phyloP scores from a whole-genome alignment of 257 asterid species.

The Linderniella brevidens region DNA sequence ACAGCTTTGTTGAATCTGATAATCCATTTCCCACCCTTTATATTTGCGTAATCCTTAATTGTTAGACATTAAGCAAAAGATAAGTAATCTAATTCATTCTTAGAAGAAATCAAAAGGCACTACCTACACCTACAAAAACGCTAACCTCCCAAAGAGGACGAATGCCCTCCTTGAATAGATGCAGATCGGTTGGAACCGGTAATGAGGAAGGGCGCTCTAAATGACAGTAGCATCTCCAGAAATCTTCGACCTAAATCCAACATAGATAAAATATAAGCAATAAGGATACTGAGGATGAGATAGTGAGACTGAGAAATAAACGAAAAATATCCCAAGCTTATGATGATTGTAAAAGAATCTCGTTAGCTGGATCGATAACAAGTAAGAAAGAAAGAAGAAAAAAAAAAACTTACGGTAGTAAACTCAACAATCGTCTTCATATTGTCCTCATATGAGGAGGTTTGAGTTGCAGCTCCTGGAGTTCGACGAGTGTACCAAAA shows the following conservation, averaged over 20 bases:
- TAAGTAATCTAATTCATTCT: too few relatives aligned
- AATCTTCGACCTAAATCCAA: constrained; percentile 58
- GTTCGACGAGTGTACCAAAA: constrained; percentile 98
- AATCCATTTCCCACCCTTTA: constrained; percentile 97
- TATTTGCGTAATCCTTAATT: constrained; percentile 85
- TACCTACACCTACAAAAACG: constrained; percentile 6
- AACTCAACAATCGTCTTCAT: constrained; percentile 83
- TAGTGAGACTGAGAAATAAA: background rate
- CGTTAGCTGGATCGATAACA: background rate
- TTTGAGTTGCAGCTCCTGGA: constrained; percentile 79
- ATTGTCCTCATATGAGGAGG: constrained; percentile 76
- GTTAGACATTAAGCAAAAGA: background rate
- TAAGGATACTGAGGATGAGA: background rate
- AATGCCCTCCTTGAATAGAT: constrained; percentile 90
- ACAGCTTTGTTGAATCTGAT: constrained; percentile 84
- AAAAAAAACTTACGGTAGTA: constrained; percentile 45
- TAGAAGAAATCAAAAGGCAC: constrained; percentile 8
- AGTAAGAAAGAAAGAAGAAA: too few relatives aligned
- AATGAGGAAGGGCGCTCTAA: constrained; percentile 69
- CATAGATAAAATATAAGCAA: background rate
- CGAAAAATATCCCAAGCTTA: too few relatives aligned
- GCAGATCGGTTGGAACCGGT: constrained; percentile 94
- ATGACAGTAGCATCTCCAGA: constrained; percentile 96
- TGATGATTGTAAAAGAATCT: background rate
- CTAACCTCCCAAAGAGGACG: constrained; percentile 98